Conservation (phyloP, 176 grass and related monocot genomes). For the Oryza glumipatula region DNA sequence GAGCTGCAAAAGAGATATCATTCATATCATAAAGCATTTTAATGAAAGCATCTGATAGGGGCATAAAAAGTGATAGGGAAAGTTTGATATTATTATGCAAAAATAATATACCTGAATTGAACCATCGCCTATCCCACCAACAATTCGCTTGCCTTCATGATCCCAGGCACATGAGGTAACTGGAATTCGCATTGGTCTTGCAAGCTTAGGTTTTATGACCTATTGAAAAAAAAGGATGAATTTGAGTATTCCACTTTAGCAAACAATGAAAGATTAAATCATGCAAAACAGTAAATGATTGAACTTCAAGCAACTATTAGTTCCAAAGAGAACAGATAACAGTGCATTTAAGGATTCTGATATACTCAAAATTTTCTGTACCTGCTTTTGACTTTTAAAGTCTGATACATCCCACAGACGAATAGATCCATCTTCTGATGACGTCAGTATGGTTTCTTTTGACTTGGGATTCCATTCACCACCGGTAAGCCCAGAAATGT, state of each 20-base stretch:
- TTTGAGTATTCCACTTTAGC: constrained; percentile 10
- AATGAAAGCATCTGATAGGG: constrained; percentile 3
- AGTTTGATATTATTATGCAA: constrained; percentile 14
- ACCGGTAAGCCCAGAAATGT: constrained; percentile 90
- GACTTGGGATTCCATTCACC: constrained; percentile 99
- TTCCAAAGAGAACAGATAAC: constrained; percentile 2
- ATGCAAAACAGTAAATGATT: constrained; percentile 26
- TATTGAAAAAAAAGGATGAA: constrained; percentile 38
- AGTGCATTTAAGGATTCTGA: constrained; percentile 27
- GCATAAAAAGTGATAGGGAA: not conserved
- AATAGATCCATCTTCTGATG: constrained; percentile 97
- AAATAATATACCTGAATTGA: constrained; percentile 74
- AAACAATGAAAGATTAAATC: not conserved
- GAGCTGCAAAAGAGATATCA: constrained; percentile 53
- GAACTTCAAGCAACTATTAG: constrained; percentile 6
- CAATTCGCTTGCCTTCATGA: constrained; percentile 85
- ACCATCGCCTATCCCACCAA: constrained; percentile 91
- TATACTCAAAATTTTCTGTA: constrained; percentile 29
- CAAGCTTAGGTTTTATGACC: constrained; percentile 97
- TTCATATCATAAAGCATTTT: constrained; percentile 10
- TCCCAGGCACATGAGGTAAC: constrained; percentile 97
- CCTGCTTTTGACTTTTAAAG: constrained; percentile 97
- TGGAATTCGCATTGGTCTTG: constrained; percentile 75
- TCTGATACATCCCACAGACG: constrained; percentile 94
- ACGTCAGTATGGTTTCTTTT: constrained; percentile 92